Percentiles rank a stretch among this genome's conserved stretches.
Conservation (phyloP, 257 asterid genomes). For the Solanum chaucha region DNA sequence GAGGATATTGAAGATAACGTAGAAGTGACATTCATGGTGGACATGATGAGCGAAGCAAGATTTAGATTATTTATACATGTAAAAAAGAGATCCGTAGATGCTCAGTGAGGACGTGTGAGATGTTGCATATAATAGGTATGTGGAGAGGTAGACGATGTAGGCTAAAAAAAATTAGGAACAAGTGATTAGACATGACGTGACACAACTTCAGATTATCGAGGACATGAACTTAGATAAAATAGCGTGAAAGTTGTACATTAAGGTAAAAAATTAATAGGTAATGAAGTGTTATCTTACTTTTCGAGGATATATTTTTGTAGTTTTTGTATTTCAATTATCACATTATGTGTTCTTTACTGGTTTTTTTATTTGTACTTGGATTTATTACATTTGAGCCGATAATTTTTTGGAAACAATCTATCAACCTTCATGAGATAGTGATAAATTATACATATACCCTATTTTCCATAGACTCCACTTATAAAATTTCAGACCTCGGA, state of each 20-base stretch:
- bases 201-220: background rate
- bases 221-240: background rate
- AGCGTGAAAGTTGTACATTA: background rate
- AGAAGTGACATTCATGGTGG: no score
- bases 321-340: background rate
- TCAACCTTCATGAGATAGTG: accelerated
- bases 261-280: no score
- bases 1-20: no score
- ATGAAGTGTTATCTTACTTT: background rate
- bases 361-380: background rate
- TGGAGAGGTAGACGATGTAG: background rate
- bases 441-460: accelerated
- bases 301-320: background rate
- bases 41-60: no score
- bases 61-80: no score
- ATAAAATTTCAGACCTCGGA: background rate
- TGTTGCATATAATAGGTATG: background rate
- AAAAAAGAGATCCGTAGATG: background rate
- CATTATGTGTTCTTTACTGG: background rate
- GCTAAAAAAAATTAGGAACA: background rate
- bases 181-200: background rate
- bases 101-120: background rate
- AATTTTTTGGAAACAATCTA: background rate
- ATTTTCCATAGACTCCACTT: background rate
- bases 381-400: background rate